Evolutionary conservation across 805 yeast species (phyloP).

Genomic region (Cyberlindnera meyerae): DNA sequence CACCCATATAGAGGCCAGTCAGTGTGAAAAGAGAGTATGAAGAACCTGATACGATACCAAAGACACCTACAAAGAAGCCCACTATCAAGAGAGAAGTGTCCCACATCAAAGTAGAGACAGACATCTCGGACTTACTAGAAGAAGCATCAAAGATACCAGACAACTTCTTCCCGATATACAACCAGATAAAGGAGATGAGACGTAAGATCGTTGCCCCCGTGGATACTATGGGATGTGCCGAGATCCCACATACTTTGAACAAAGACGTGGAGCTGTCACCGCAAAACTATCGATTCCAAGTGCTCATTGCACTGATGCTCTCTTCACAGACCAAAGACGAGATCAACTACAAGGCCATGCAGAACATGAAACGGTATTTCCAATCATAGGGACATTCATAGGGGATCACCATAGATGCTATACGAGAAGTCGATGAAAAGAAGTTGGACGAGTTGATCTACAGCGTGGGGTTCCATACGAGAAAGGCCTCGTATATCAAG

Average conservation of each 20-base stretch:
- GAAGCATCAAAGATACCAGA: slow-evolving; percentile 27
- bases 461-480: slow-evolving; percentile 81
- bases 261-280: slow-evolving; percentile 28
- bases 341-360: slow-evolving; percentile 70
- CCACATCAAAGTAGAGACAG: too few species aligned
- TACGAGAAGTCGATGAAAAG: slow-evolving; percentile 44
- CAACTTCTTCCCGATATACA: slow-evolving; percentile 53
- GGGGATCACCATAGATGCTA: slow-evolving; percentile 56
- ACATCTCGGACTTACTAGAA: too few species aligned
- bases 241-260: slow-evolving; percentile 38
- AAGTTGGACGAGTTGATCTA: slow-evolving; percentile 62
- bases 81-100: too few species aligned
- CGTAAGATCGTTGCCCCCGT: slow-evolving; percentile 70
- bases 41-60: too few species aligned
- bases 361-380: slow-evolving; percentile 47
- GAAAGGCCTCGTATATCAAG: slow-evolving; percentile 71
- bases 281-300: slow-evolving; percentile 56
- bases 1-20: too few species aligned
- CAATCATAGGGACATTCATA: slow-evolving; percentile 36
- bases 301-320: slow-evolving; percentile 75
- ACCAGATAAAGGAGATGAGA: slow-evolving; percentile 64
- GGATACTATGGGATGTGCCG: slow-evolving; percentile 82
- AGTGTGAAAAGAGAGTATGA: too few species aligned
- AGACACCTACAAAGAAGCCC: too few species aligned
- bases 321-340: slow-evolving; percentile 93